phyloP scores from a whole-genome alignment of 805 yeast genomes.

The Wickerhamiella parazyma region DNA sequence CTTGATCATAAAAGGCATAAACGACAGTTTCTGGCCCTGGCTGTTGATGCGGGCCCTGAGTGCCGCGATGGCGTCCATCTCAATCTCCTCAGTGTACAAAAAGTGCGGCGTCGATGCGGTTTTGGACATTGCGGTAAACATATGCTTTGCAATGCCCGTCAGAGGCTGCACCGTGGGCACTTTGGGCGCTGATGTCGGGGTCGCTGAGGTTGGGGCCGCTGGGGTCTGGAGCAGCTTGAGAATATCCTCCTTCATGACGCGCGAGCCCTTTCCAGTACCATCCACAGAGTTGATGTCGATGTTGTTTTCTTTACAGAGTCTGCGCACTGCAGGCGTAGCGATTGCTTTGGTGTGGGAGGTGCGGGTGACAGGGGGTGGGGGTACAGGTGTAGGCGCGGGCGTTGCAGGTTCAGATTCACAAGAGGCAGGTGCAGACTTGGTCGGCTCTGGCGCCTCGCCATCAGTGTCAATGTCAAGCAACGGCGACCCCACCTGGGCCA shows the following conservation, averaged over 20 bases:
- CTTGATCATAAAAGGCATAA: slow-evolving; percentile 26
- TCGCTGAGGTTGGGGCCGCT: background rate
- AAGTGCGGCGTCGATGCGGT: slow-evolving; percentile 26
- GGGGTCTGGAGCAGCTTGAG: slow-evolving; percentile 1
- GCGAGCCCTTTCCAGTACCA: slow-evolving; percentile 26
- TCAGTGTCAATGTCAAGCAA: slow-evolving; percentile 24
- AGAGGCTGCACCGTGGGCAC: slow-evolving; percentile 15
- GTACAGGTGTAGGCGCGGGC: too few relatives aligned
- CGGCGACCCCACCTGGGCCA: slow-evolving; percentile 26
- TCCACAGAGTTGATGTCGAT: slow-evolving; percentile 18
- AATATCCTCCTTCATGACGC: slow-evolving; percentile 26
- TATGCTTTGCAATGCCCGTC: slow-evolving; percentile 23
- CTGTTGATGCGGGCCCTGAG: slow-evolving; percentile 20
- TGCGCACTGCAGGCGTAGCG: slow-evolving; percentile 27
- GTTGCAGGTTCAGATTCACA: too few relatives aligned
- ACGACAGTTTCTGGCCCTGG: slow-evolving; percentile 19
- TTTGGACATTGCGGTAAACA: slow-evolving; percentile 25
- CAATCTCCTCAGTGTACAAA: slow-evolving; percentile 25
- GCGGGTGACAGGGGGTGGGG: too few relatives aligned
- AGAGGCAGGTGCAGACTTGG: too few relatives aligned
- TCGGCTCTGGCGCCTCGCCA: slow-evolving; percentile 14
- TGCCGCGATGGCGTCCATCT: slow-evolving; percentile 20
- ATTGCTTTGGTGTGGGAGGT: slow-evolving; percentile 12
- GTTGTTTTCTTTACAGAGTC: slow-evolving; percentile 22
- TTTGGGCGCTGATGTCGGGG: background rate